A percentile compares a stretch with the other conserved stretches of the same genome.
These are phyloP conservation scores for Murraya koenigii DNA, from an alignment of 345 rosid genomes.

Conservation along the genomic window DNA sequence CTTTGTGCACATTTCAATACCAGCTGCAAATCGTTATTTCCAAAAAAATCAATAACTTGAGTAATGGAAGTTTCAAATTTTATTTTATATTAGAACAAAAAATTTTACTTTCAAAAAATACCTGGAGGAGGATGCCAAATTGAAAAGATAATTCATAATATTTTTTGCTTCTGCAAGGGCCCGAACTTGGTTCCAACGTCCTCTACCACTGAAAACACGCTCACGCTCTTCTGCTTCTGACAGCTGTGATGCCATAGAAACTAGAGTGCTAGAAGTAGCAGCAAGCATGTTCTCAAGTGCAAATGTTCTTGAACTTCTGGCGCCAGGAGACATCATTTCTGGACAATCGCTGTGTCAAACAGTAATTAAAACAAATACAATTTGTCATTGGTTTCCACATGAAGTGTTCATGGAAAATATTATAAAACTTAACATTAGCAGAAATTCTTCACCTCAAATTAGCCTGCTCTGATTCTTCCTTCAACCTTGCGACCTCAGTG, in stretches of 20 bases:
- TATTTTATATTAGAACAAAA: background rate
- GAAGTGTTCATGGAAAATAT: background rate
- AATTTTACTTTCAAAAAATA: conserved; percentile 10
- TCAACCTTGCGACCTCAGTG: conserved; percentile 72
- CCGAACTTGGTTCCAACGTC: conserved; percentile 96
- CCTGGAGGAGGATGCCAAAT: conserved; percentile 88
- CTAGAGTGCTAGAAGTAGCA: conserved; percentile 78
- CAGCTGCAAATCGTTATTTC: background rate
- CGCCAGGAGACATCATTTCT: conserved; percentile 89
- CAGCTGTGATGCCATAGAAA: conserved; percentile 95
- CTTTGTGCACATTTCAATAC: background rate
- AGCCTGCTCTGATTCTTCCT: conserved; percentile 71
- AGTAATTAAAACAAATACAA: conserved; percentile 6
- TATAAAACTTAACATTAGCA: background rate
- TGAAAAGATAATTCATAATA: conserved; percentile 79
- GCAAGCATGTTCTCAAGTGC: conserved; percentile 97
- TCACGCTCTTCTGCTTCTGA: conserved; percentile 99
- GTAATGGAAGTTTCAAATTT: background rate
- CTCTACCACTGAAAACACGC: conserved; percentile 79
- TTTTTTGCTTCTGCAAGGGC: conserved; percentile 86
- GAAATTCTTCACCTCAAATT: conserved; percentile 50
- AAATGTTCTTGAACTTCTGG: conserved; percentile 87
- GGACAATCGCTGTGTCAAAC: conserved; percentile 47
- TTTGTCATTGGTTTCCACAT: background rate
- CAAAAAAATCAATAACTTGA: background rate